Evolutionary conservation across 176 grass and related monocot species (phyloP).

Genomic region (Cenchrus fungigraminus): DNA sequence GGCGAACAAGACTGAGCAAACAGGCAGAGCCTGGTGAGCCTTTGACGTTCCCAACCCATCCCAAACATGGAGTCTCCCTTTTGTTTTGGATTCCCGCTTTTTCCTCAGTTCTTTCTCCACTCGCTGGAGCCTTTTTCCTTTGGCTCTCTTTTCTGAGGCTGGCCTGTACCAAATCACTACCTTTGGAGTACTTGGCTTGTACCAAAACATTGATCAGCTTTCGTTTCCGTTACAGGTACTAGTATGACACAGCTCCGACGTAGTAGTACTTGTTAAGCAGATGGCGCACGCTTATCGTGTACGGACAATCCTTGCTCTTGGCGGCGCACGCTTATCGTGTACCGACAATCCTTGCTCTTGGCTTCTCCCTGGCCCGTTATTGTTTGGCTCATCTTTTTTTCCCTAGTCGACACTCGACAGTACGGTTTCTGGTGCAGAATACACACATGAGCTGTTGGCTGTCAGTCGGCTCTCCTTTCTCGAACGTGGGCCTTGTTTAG

Average conservation of each 20-base stretch:
- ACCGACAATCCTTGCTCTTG: background rate
- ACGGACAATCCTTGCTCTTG: background rate
- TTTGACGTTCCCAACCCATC: conserved; percentile 9
- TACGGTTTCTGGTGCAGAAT: background rate
- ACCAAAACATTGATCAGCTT: background rate
- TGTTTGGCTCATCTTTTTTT: background rate
- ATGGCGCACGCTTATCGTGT: background rate
- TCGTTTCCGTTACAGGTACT: background rate
- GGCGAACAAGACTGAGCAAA: background rate
- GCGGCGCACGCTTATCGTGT: background rate
- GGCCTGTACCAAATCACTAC: background rate
- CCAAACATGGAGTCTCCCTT: background rate
- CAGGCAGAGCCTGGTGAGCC: background rate
- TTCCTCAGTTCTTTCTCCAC: background rate
- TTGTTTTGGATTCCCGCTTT: conserved; percentile 4
- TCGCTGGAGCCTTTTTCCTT: background rate
- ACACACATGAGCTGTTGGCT: background rate
- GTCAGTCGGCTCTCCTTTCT: background rate
- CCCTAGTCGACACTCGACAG: background rate
- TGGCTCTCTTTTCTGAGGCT: background rate
- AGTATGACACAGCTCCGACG: background rate
- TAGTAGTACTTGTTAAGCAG: background rate
- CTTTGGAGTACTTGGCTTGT: background rate
- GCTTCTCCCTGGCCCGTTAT: background rate
- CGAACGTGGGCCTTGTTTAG: no score